phyloP scores from a whole-genome alignment of 495 filamentous ascomycete species.

The Penicillium manginii region DNA sequence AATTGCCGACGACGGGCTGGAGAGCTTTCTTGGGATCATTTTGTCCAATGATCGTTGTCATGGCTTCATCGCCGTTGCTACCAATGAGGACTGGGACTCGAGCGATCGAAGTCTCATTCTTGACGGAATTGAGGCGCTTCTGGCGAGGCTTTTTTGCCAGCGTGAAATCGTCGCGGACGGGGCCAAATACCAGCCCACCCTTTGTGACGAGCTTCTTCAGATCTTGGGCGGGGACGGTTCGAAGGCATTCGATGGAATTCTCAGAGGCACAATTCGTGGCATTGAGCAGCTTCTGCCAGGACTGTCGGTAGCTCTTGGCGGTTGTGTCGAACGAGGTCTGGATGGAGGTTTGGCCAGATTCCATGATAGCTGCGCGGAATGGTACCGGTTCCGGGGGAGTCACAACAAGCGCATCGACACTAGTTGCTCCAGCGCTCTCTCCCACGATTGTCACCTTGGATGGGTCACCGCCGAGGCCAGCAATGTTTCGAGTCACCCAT shows the following conservation, averaged over 20 bases:
- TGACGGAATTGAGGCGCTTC: slow-evolving; percentile 1
- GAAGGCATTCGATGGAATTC: neutral
- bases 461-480: slow-evolving; percentile 39
- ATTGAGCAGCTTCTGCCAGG: slow-evolving; percentile 21
- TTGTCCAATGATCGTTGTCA: slow-evolving; percentile 9
- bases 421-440: slow-evolving; percentile 30
- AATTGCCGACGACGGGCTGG: slow-evolving; percentile 2
- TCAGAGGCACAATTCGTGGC: slow-evolving; percentile 11
- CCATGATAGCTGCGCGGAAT: slow-evolving; percentile 32
- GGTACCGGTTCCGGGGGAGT: slow-evolving; percentile 17
- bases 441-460: slow-evolving; percentile 62
- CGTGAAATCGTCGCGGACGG: slow-evolving; percentile 7
- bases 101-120: slow-evolving; percentile 4
- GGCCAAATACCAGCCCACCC: slow-evolving; percentile 7
- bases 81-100: slow-evolving; percentile 27
- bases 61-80: slow-evolving; percentile 25
- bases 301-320: neutral
- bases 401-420: slow-evolving; percentile 24
- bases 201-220: neutral
- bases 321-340: neutral
- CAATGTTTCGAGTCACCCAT: slow-evolving; percentile 39
- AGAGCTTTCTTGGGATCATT: slow-evolving; percentile 11
- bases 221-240: neutral
- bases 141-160: slow-evolving; percentile 6
- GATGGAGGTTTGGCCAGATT: slow-evolving; percentile 24